phyloP scores from a whole-genome alignment of 345 rosid species.

The Alliaria petiolata region DNA sequence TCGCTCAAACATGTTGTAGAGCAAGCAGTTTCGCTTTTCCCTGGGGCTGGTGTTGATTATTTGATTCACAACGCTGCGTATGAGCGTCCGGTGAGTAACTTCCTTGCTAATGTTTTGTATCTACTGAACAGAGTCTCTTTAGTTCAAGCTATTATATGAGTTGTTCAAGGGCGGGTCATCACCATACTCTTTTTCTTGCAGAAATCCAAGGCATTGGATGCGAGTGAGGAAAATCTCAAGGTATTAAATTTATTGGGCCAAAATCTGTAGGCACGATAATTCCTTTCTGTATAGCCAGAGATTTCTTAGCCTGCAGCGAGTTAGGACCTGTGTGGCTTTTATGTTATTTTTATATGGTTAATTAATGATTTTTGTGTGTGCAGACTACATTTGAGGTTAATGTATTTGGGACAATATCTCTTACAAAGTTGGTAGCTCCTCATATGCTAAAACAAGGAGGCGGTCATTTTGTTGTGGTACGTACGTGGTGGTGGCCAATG shows the following conservation, averaged over 20 bases:
- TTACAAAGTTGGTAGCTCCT: conserved; percentile 75
- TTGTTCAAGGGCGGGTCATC: not conserved
- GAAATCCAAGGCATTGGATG: conserved; percentile 81
- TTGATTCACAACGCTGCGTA: conserved; percentile 93
- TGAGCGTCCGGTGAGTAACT: conserved; percentile 78
- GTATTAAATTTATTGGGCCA: conserved; percentile 43
- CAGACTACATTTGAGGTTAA: conserved; percentile 82
- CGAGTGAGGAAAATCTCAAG: conserved; percentile 70
- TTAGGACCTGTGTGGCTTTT: not conserved
- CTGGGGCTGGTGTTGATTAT: conserved; percentile 69
- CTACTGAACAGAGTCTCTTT: not conserved
- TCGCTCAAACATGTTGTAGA: conserved; percentile 66
- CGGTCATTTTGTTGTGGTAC: conserved; percentile 97
- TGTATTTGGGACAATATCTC: conserved; percentile 84
- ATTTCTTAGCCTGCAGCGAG: not conserved
- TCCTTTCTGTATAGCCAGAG: not conserved
- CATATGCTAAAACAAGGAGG: conserved; percentile 74
- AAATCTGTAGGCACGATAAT: no score
- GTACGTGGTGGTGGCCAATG: conserved; percentile 34
- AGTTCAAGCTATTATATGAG: no score
- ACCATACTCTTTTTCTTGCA: conserved; percentile 34
- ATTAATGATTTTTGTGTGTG: conserved; percentile 14
- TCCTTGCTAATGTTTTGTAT: not conserved
- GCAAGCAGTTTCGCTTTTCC: conserved; percentile 63
- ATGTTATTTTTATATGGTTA: not conserved